phyloP scores from a whole-genome alignment of 305 asterid genomes.

The Rubia peregrina region DNA sequence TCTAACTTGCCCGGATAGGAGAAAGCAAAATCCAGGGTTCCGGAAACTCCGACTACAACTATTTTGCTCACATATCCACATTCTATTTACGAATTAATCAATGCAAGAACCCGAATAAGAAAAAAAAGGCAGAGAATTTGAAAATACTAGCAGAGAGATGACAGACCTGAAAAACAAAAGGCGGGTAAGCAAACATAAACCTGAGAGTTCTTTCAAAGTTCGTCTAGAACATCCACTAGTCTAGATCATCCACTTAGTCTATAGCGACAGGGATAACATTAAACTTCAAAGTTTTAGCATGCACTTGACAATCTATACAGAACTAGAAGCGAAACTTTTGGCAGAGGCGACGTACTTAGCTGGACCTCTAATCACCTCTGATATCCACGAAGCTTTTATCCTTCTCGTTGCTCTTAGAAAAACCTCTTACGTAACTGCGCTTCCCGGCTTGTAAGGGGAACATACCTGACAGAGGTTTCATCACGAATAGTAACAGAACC shows the following conservation, averaged over 20 bases:
- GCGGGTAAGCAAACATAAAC: too few relatives aligned
- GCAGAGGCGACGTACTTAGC: neutral
- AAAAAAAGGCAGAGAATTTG: too few relatives aligned
- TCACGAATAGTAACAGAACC: slow-evolving; percentile 49
- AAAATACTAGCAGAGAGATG: too few relatives aligned
- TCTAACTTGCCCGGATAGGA: too few relatives aligned
- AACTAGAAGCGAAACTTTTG: neutral
- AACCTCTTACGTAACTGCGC: slow-evolving; percentile 45
- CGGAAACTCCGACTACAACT: too few relatives aligned
- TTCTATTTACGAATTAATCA: too few relatives aligned
- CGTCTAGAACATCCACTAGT: neutral
- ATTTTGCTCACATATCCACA: too few relatives aligned
- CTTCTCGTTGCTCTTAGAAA: neutral
- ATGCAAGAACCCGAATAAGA: too few relatives aligned
- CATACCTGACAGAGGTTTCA: slow-evolving; percentile 82
- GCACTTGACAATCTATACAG: slow-evolving; percentile 5
- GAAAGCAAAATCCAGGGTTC: too few relatives aligned
- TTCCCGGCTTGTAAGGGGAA: slow-evolving; percentile 73
- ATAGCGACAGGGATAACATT: neutral
- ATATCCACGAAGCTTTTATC: neutral
- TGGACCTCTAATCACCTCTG: neutral
- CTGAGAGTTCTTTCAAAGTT: neutral
- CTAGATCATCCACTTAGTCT: neutral
- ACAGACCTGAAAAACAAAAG: too few relatives aligned
- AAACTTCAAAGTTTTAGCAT: neutral